Evolutionary conservation across 306 rosid species (phyloP).

Genomic region (Amphicarpaea edgeworthii): DNA sequence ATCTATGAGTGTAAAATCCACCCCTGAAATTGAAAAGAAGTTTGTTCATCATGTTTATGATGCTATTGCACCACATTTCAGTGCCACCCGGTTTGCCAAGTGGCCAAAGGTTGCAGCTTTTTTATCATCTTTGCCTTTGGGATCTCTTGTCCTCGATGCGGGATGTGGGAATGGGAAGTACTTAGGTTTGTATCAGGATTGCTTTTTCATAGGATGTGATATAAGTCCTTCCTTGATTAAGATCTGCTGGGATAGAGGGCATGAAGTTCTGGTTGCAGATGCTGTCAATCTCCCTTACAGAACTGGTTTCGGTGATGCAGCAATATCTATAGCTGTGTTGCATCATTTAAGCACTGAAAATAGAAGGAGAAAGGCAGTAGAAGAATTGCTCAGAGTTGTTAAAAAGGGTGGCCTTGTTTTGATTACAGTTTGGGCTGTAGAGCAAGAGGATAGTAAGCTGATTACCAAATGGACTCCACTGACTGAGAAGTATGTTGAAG

Average conservation of each 20-base stretch:
- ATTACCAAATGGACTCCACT: constrained; percentile 90
- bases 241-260: constrained; percentile 80
- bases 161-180: constrained; percentile 98
- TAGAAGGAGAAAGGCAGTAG: constrained; percentile 85
- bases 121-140: constrained; percentile 70
- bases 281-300: constrained; percentile 87
- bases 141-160: constrained; percentile 87
- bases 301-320: constrained; percentile 91
- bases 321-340: constrained; percentile 89
- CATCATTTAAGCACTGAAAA: constrained; percentile 90
- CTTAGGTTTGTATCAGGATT: constrained; percentile 67
- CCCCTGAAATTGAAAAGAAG: constrained; percentile 95
- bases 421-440: constrained; percentile 97
- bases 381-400: constrained; percentile 88
- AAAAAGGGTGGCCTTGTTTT: constrained; percentile 88
- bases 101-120: constrained; percentile 96
- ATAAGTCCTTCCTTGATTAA: constrained; percentile 81
- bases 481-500: constrained; percentile 70
- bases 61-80: constrained; percentile 96
- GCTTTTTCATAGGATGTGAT: constrained; percentile 86
- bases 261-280: constrained; percentile 90
- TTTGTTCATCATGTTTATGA: constrained; percentile 88
- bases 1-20: constrained; percentile 57
- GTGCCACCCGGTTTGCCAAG: constrained; percentile 87
- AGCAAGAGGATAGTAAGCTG: constrained; percentile 83